Conservation (phyloP, 495 filamentous ascomycete genomes). For the Trypethelium eluteriae region DNA sequence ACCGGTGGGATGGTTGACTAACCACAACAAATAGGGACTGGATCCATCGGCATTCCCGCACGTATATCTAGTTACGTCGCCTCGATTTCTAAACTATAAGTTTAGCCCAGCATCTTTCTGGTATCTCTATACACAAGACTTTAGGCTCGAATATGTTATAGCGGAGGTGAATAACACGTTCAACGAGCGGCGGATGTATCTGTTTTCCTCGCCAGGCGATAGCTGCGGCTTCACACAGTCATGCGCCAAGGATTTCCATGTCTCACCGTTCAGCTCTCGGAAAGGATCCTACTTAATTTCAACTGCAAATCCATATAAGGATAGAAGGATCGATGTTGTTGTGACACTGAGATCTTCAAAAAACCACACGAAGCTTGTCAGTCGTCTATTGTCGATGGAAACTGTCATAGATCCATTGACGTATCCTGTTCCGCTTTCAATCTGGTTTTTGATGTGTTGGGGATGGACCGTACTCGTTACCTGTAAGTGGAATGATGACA, state of each 20-base stretch:
- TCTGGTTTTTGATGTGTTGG: background rate
- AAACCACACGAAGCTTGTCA: background rate
- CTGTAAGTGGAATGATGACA: background rate
- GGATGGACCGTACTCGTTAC: background rate
- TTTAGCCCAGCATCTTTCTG: constrained; percentile 5
- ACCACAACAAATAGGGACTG: background rate
- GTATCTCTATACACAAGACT: background rate
- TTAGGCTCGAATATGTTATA: background rate
- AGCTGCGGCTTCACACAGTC: background rate
- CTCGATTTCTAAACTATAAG: background rate
- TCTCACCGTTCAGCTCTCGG: constrained; percentile 1
- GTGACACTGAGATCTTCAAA: background rate
- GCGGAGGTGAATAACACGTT: constrained; percentile 2
- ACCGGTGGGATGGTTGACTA: background rate
- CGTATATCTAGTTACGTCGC: background rate
- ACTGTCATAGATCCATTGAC: background rate
- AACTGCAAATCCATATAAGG: background rate
- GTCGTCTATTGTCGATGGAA: background rate
- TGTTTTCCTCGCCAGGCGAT: background rate
- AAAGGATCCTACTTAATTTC: background rate
- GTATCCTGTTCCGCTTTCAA: background rate
- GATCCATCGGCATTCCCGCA: background rate
- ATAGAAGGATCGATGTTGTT: background rate
- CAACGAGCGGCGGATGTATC: background rate
- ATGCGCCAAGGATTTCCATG: background rate